A percentile compares a stretch with the other conserved stretches of the same genome.
These are phyloP conservation scores for Capsella bursapastoris DNA, from an alignment of 345 rosid species.

Conservation along the genomic window DNA sequence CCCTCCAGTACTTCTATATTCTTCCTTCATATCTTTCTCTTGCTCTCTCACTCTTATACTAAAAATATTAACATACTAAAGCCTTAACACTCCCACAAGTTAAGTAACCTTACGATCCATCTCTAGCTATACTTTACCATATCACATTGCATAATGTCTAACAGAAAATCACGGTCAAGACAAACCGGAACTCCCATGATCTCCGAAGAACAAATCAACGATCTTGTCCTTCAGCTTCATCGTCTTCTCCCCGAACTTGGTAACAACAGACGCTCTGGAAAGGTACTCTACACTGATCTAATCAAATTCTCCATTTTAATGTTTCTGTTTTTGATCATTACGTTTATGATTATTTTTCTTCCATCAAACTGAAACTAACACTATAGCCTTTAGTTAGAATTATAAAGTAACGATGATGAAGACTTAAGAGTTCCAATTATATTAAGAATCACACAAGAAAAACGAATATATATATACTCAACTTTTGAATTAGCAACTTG, in stretches of 20 bases:
- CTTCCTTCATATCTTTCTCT: not conserved
- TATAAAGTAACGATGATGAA: not conserved
- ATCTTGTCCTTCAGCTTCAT: constrained; percentile 84
- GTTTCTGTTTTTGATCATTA: not conserved
- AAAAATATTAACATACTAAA: constrained; percentile 21
- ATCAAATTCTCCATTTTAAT: not conserved
- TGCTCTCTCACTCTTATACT: not conserved
- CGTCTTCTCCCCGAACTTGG: constrained; percentile 87
- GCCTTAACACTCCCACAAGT: not conserved
- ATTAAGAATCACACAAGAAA: not conserved
- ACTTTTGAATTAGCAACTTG: not conserved
- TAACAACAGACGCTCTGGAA: constrained; percentile 59
- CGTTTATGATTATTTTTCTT: not conserved
- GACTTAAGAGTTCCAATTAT: not conserved
- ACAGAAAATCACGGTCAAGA: constrained; percentile 81
- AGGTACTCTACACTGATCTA: constrained; percentile 47
- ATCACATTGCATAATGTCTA: constrained; percentile 57
- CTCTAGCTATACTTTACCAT: constrained; percentile 11
- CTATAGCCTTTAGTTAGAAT: not conserved
- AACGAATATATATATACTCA: not conserved
- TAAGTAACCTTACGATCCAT: constrained; percentile 7
- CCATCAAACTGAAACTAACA: not conserved
- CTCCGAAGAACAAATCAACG: constrained; percentile 88
- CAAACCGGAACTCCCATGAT: constrained; percentile 72
- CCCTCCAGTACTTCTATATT: not conserved